These are phyloP conservation scores for Selaginella tamariscina DNA, from an alignment of 75 land plant species.

Conservation along the genomic window DNA sequence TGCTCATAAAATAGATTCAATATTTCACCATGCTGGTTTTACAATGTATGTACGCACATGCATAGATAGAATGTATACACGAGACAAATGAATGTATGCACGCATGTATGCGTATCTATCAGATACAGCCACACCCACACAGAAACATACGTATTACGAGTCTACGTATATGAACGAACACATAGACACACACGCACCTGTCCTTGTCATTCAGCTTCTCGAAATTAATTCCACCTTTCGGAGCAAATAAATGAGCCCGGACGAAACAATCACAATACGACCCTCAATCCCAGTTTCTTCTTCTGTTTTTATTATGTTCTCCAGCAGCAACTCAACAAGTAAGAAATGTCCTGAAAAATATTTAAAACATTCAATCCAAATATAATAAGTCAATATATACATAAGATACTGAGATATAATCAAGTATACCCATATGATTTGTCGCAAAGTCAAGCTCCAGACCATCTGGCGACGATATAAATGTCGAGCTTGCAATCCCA, in stretches of 20 bases:
- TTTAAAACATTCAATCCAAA: not conserved
- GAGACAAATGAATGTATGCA: not conserved
- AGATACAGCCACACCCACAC: not conserved
- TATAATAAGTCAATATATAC: not conserved
- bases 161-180: not conserved
- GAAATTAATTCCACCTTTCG: not conserved
- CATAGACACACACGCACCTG: not conserved
- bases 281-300: conserved; percentile 7
- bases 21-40: no score
- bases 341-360: not conserved
- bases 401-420: not conserved
- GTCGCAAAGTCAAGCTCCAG: conserved; percentile 12
- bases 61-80: not conserved
- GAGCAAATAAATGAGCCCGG: not conserved
- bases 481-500: not conserved
- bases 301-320: not conserved
- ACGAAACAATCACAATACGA: conserved; percentile 8
- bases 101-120: not conserved
- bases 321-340: not conserved
- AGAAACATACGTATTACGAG: no score
- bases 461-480: not conserved
- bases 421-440: conserved; percentile 3
- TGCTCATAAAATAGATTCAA: no score
- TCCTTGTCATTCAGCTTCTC: not conserved
- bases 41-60: no score